These are phyloP conservation scores for Leishmania major DNA, from an alignment of 208 protist genomes.

Conservation along the genomic window DNA sequence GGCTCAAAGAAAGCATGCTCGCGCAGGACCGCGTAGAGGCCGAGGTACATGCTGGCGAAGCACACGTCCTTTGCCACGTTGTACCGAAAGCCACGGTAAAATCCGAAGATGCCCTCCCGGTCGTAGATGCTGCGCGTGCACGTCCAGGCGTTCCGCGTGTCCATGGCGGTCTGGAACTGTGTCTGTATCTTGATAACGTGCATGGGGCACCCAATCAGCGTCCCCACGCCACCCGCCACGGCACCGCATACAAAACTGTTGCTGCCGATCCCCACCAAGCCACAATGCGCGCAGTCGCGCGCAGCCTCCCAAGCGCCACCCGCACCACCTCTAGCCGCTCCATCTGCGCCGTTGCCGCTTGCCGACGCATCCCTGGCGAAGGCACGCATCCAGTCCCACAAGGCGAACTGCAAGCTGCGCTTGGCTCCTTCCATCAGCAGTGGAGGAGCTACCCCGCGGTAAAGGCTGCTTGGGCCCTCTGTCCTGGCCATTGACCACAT, in stretches of 20 bases:
- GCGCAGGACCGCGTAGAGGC: slow-evolving; percentile 62
- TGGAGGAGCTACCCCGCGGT: slow-evolving; percentile 78
- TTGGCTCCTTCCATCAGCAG: slow-evolving; percentile 82
- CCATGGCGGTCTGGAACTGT: slow-evolving; percentile 56
- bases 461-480: slow-evolving; percentile 80
- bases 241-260: slow-evolving; percentile 74
- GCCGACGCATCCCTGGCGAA: background rate
- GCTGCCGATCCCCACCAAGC: slow-evolving; percentile 28
- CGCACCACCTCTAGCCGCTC: background rate
- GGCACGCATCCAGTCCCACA: slow-evolving; percentile 71
- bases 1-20: slow-evolving; percentile 9
- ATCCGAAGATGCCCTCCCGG: slow-evolving; percentile 66
- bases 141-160: slow-evolving; percentile 78
- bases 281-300: slow-evolving; percentile 3
- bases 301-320: background rate
- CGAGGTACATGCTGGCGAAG: slow-evolving; percentile 81
- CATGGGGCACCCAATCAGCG: slow-evolving; percentile 86
- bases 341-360: background rate
- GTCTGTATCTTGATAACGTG: slow-evolving; percentile 91
- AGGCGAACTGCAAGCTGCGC: slow-evolving; percentile 85
- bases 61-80: slow-evolving; percentile 75
- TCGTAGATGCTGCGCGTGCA: slow-evolving; percentile 59
- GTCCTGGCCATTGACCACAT: slow-evolving; percentile 54
- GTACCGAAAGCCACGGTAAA: slow-evolving; percentile 78
- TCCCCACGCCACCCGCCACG: slow-evolving; percentile 79